These are phyloP conservation scores for Apiospora phragmitis DNA, from an alignment of 2,329 filamentous ascomycete genomes.

Conservation along the genomic window DNA sequence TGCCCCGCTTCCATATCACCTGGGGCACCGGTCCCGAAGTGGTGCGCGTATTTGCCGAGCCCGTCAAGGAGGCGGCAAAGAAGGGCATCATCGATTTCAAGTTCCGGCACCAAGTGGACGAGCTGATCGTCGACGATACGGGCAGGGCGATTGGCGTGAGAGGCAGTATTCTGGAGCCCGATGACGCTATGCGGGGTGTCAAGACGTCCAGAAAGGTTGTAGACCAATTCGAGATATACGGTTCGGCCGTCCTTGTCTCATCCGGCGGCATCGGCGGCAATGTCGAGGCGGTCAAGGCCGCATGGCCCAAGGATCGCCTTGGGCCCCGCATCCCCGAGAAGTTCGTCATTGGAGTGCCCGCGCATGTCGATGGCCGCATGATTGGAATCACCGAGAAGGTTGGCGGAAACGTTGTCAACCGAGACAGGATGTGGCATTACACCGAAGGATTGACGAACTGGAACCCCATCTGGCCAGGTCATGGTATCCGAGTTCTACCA, in stretches of 20 bases:
- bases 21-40: conserved; percentile 64
- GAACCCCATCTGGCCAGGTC: conserved; percentile 61
- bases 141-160: conserved; percentile 54
- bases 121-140: conserved; percentile 51
- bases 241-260: conserved; percentile 53
- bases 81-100: conserved; percentile 55
- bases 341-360: conserved; percentile 62
- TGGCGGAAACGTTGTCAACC: conserved; percentile 58
- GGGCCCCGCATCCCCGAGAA: conserved; percentile 55
- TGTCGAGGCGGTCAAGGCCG: conserved; percentile 57
- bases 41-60: conserved; percentile 57
- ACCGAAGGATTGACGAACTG: conserved; percentile 64
- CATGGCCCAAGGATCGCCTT: conserved; percentile 58
- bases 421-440: conserved; percentile 68
- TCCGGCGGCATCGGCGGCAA: conserved; percentile 63
- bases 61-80: conserved; percentile 52
- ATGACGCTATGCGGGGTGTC: conserved; percentile 51
- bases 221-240: conserved; percentile 54
- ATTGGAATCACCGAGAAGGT: conserved; percentile 53
- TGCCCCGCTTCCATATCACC: conserved; percentile 62
- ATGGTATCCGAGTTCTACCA: conserved; percentile 61
- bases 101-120: conserved; percentile 58
- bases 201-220: conserved; percentile 49
- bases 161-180: conserved; percentile 53
- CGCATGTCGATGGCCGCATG: conserved; percentile 66